phyloP scores from a whole-genome alignment of 768 basidiomycete species.

The Boletus sp. region DNA sequence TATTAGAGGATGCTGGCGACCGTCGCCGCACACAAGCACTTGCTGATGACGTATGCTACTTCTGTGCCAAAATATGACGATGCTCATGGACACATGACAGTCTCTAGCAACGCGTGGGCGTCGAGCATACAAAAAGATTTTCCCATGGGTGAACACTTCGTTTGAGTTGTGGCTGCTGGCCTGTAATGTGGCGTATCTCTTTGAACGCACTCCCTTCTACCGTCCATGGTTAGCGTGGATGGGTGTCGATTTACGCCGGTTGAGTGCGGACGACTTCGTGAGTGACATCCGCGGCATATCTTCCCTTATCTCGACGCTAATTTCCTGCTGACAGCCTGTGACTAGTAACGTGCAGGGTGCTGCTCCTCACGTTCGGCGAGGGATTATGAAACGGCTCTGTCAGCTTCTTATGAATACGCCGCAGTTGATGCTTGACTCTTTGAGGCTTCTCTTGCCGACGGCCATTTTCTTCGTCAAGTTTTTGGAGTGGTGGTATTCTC shows the following conservation, averaged over 20 bases:
- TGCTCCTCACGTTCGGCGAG: slow-evolving; percentile 28
- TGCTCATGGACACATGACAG: slow-evolving; percentile 31
- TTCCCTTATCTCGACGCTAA: slow-evolving; percentile 1
- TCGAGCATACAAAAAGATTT: slow-evolving; percentile 63
- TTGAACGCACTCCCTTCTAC: slow-evolving; percentile 81
- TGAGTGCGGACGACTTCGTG: slow-evolving; percentile 77
- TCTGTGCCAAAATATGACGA: not conserved
- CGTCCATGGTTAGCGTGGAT: slow-evolving; percentile 91
- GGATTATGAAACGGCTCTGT: slow-evolving; percentile 42
- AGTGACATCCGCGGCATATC: slow-evolving; percentile 24
- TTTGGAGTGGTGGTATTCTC: slow-evolving; percentile 99
- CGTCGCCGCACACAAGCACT: slow-evolving; percentile 43
- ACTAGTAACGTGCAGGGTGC: slow-evolving; percentile 13
- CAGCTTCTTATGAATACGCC: slow-evolving; percentile 52
- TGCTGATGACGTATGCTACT: slow-evolving; percentile 48
- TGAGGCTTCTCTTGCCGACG: slow-evolving; percentile 76
- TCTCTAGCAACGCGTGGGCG: slow-evolving; percentile 52
- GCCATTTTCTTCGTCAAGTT: slow-evolving; percentile 96
- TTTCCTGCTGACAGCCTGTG: slow-evolving; percentile 13
- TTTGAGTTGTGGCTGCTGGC: slow-evolving; percentile 81
- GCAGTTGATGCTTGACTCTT: slow-evolving; percentile 66
- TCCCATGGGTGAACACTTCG: slow-evolving; percentile 76
- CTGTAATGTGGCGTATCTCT: slow-evolving; percentile 88
- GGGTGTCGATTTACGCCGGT: slow-evolving; percentile 76
- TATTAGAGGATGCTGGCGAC: slow-evolving; percentile 52